Evolutionary conservation across 2,329 filamentous ascomycete species (phyloP).

Genomic region (Orbilia quercus): DNA sequence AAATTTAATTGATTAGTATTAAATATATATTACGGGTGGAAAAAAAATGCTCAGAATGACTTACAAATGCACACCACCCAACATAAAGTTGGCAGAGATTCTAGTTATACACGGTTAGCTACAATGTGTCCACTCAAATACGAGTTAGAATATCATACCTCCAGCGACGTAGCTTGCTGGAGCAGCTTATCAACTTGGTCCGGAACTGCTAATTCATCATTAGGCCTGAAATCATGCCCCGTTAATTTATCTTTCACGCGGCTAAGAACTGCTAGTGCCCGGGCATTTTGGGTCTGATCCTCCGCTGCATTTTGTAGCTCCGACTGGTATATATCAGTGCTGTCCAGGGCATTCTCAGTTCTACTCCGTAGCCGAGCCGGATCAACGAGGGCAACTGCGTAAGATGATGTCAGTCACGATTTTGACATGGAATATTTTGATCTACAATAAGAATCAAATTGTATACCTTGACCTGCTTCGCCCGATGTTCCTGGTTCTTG

Average conservation of each 20-base stretch:
- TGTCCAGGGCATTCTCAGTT: conserved; percentile 30
- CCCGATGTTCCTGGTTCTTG: conserved; percentile 47
- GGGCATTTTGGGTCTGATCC: conserved; percentile 73
- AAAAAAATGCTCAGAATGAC: background rate
- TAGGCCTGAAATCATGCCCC: conserved; percentile 87
- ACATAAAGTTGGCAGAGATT: conserved; percentile 53
- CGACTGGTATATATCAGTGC: conserved; percentile 15
- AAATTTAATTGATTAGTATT: background rate
- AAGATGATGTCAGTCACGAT: background rate
- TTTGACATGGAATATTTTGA: background rate
- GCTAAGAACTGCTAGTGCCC: conserved; percentile 89
- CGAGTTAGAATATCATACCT: conserved; percentile 62
- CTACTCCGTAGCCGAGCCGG: conserved; percentile 12
- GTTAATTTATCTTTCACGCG: conserved; percentile 96
- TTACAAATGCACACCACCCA: conserved; percentile 55
- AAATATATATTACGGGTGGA: background rate
- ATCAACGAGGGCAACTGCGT: conserved; percentile 10
- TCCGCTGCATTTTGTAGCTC: conserved; percentile 30
- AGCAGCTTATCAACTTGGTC: conserved; percentile 95
- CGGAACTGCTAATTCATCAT: conserved; percentile 84
- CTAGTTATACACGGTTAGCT: conserved; percentile 27
- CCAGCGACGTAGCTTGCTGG: conserved; percentile 92
- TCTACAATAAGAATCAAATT: background rate
- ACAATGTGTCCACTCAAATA: background rate
- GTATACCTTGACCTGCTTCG: conserved; percentile 22